Evolutionary conservation across 805 yeast species (phyloP), one percentile per base, ranked within the genome.

Genomic region (Saturnispora sanitii): DNA sequence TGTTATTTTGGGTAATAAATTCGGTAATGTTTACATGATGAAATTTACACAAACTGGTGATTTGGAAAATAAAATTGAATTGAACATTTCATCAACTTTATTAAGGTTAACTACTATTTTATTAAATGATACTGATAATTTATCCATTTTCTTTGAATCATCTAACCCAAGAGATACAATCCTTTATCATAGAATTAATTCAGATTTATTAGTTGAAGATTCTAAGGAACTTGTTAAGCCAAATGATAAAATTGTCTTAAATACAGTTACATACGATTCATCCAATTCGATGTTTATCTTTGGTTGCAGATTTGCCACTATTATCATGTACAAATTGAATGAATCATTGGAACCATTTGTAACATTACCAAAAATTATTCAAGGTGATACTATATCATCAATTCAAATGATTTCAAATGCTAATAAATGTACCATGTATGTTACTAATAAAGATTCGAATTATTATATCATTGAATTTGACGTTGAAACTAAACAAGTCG

Each of bases 221-320:
- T 37, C 37, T 2, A 25, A 7, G 8, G 22, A 26, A 13, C 47
- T 63, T 1, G 22, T 2, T 20, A 61, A 47, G 47, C 67, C 56
- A 21, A 49, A 47, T 26, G 57, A 47, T 35, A 67, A 47, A 45
- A 77, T 82, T 50, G 71, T 76, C 1, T 66, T 81, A 0, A 77
- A 90, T 0, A 70, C 79, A n/a, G 53, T 79, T 21, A 66, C 60
- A 19, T 58, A 66, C 28, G 75, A 71, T 47, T 44, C 54, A 2
- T 47, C 13, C 0, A 61, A 60, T 31, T 53, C 60, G 16, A 62
- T 65, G 57, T 51, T 84, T 1, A 51, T 81, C 15, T 58, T 86
- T 16, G 94, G 92, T 0, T 82, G 92, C 3, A 64, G 95, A 46
- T 75, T 71, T 51, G 82, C 85, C 13, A 73, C 83, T 0, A 30